Percentiles rank a stretch among this genome's conserved stretches.
These are phyloP conservation scores for Exophiala aquamarina DNA, from an alignment of 2,329 filamentous ascomycete genomes.

Conservation along the genomic window DNA sequence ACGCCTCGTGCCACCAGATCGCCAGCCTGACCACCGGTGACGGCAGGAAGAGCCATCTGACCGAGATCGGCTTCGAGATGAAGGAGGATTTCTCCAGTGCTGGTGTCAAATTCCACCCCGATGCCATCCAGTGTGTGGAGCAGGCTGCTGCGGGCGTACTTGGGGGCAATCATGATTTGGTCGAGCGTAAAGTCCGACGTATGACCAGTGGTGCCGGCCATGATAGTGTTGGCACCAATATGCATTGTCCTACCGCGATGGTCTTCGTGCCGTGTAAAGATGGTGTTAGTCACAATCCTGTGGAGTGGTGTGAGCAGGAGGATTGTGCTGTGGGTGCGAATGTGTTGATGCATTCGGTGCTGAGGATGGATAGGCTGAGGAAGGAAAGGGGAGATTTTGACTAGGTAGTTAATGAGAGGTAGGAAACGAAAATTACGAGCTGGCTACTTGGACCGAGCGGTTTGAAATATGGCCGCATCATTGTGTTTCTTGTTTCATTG, in stretches of 20 bases:
- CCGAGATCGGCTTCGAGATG: conserved; percentile 13
- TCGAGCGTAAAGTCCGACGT: no score
- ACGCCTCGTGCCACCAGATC: conserved; percentile 30
- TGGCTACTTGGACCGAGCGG: no score
- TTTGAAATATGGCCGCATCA: no score
- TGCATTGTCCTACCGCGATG: conserved; percentile 63
- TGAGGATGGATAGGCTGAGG: conserved; percentile 44
- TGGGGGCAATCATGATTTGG: conserved; percentile 40
- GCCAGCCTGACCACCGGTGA: conserved; percentile 65
- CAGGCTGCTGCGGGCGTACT: conserved; percentile 59
- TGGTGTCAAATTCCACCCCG: conserved; percentile 64
- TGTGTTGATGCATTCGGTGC: conserved; percentile 26
- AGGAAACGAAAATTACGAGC: background rate
- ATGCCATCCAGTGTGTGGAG: conserved; percentile 66
- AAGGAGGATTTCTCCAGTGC: conserved; percentile 38
- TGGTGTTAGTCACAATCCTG: conserved; percentile 64
- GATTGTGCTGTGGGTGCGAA: conserved; percentile 46
- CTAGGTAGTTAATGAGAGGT: background rate
- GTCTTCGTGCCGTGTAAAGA: conserved; percentile 66
- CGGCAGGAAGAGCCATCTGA: conserved; percentile 6
- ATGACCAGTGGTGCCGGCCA: conserved; percentile 67
- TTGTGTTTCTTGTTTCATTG: no score
- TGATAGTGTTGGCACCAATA: conserved; percentile 63
- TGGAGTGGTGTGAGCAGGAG: conserved; percentile 61
- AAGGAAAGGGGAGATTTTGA: conserved; percentile 20